Percentiles rank a stretch among this genome's conserved stretches.
Evolutionary conservation across 768 basidiomycete genomes (phyloP).

Genomic region (Serendipita indica): DNA sequence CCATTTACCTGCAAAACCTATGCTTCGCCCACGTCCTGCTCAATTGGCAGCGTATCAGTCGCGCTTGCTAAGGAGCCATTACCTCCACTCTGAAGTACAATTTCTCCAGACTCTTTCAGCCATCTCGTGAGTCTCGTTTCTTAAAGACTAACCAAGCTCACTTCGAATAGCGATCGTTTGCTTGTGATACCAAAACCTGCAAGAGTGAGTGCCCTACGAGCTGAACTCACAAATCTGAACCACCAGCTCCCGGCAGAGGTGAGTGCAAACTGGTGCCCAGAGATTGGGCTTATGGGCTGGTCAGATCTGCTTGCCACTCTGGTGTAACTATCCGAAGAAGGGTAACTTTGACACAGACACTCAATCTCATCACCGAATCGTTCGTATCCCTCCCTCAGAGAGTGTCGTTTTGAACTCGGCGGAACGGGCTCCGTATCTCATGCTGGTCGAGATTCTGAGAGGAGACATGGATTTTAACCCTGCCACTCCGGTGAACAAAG

Average conservation of each 20-base stretch:
- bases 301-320: slow-evolving; percentile 78
- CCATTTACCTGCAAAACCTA: slow-evolving; percentile 32
- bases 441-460: slow-evolving; percentile 80
- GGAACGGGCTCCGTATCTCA: slow-evolving; percentile 84
- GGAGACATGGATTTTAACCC: slow-evolving; percentile 92
- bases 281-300: not conserved
- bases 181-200: slow-evolving; percentile 88
- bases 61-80: slow-evolving; percentile 68
- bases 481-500: slow-evolving; percentile 63
- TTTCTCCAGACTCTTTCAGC: not conserved
- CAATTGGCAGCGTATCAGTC: slow-evolving; percentile 47
- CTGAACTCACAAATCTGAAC: slow-evolving; percentile 88
- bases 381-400: slow-evolving; percentile 94
- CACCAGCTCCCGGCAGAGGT: slow-evolving; percentile 95
- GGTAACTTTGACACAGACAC: slow-evolving; percentile 27
- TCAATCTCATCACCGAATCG: slow-evolving; percentile 81
- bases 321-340: slow-evolving; percentile 36
- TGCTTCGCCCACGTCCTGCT: slow-evolving; percentile 24
- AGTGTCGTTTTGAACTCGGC: slow-evolving; percentile 97
- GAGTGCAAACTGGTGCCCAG: slow-evolving; percentile 16
- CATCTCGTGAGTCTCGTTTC: slow-evolving; percentile 10
- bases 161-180: slow-evolving; percentile 47
- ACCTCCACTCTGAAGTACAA: slow-evolving; percentile 72
- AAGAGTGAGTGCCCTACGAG: slow-evolving; percentile 87
- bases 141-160: slow-evolving; percentile 8